Percentiles rank a stretch among this genome's conserved stretches.
phyloP scores from a whole-genome alignment of 2,329 filamentous ascomycete genomes.

The Botrytis squamosa region DNA sequence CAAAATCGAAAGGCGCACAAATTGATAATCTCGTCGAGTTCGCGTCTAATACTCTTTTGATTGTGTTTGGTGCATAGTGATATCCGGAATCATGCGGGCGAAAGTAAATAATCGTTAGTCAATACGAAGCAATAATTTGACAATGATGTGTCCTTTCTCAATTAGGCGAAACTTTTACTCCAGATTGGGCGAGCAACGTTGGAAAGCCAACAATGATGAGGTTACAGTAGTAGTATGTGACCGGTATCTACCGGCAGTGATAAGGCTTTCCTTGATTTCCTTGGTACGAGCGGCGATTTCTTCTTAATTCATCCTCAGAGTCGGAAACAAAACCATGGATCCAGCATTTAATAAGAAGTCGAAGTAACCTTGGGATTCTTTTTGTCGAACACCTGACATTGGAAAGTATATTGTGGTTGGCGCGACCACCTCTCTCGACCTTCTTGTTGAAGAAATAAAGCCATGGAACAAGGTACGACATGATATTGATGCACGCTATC shows the following conservation, averaged over 20 bases:
- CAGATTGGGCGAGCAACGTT: slow-evolving; percentile 3
- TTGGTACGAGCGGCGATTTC: neutral
- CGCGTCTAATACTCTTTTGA: slow-evolving; percentile 15
- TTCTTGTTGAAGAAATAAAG: slow-evolving; percentile 4
- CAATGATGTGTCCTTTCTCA: slow-evolving; percentile 9
- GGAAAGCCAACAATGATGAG: neutral
- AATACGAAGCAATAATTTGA: neutral
- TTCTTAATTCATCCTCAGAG: neutral
- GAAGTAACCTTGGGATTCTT: neutral
- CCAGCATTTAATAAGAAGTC: neutral
- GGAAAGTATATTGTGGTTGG: neutral
- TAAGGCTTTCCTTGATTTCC: slow-evolving; percentile 6
- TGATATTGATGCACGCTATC: slow-evolving; percentile 17
- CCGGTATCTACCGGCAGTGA: slow-evolving; percentile 8
- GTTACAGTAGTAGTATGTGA: slow-evolving; percentile 6
- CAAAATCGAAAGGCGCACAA: neutral
- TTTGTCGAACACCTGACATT: slow-evolving; percentile 5
- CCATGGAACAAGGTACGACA: slow-evolving; percentile 2
- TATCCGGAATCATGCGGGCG: slow-evolving; percentile 1
- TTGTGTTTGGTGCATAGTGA: neutral
- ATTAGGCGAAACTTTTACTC: neutral
- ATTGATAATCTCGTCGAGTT: slow-evolving; percentile 8
- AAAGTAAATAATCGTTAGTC: neutral
- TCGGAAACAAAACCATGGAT: neutral
- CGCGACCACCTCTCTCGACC: neutral